Evolutionary conservation across 2,329 filamentous ascomycete genomes (phyloP), one percentile per base, ranked within the genome.

Genomic region (Cyphellophora europaea): DNA sequence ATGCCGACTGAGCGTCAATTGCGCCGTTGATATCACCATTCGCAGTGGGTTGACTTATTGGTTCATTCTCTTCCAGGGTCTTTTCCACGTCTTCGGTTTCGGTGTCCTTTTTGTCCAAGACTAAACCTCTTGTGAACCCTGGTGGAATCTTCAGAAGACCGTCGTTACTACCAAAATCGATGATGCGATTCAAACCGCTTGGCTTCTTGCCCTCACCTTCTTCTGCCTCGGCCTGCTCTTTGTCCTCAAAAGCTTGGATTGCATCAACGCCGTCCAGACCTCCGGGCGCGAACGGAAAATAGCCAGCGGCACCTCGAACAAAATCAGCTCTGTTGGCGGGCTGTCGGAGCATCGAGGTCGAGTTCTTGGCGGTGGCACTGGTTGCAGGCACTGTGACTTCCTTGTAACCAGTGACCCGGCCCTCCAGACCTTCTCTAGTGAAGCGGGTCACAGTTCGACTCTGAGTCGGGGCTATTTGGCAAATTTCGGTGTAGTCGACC

Each of bases 361-460:
- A 95, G 53, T 93, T 94, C 62, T 95, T 98, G 31, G 87, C 89
- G 11, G 84, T 95, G 11, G 83, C 85, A 50, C 82, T 93, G 51
- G 79, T 83, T 19, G 85, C 85, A 4, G 89, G 86, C 6, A 96
- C 78, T 1, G 91, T 95, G 33, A 96, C 84, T 56, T 95, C 91
- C 53, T 80, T 82, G 59, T 98, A 96, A 33, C 88, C 88, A 6
- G 85, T 93, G 15, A 98, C 89, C 34, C 82, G 75, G 14, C 91
- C 91, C 60, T 96, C 87, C 11, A 96, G 71, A 5, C 91, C 91
- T 59, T 94, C 86, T 36, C 91, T 74, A 29, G 79, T 82, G 57
- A 98, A 98, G 18, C 91, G 79, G 17, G 86, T 94, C 48, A 95
- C 80, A n/a, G 88, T 96, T 38, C 91, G 77, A 11, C 87, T 89